A percentile compares a stretch with the other conserved stretches of the same genome.
Conservation (phyloP, 2,329 filamentous ascomycete genomes). For the Apiospora saccharicola region DNA sequence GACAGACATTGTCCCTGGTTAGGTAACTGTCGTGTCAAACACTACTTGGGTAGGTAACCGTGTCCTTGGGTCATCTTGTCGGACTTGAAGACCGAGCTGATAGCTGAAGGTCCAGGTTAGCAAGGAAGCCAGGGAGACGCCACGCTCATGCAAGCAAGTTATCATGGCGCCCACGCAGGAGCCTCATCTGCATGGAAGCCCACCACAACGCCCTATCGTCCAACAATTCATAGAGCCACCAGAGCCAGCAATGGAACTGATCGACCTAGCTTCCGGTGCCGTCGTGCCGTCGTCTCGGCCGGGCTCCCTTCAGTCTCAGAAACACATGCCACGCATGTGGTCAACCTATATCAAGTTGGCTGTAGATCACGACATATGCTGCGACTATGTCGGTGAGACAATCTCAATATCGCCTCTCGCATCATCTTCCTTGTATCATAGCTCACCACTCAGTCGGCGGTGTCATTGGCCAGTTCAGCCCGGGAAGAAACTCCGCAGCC, state of each 20-base stretch:
- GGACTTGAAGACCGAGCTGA: background rate
- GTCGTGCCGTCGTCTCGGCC: constrained; percentile 35
- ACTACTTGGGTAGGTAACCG: background rate
- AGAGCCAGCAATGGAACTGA: constrained; percentile 35
- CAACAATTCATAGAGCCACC: constrained; percentile 26
- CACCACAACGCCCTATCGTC: constrained; percentile 25
- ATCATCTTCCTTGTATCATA: constrained; percentile 24
- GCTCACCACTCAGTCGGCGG: background rate
- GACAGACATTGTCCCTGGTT: no score
- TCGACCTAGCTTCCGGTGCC: constrained; percentile 32
- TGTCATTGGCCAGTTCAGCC: background rate
- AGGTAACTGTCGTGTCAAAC: no score
- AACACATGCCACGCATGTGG: constrained; percentile 49
- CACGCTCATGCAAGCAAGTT: background rate
- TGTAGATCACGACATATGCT: constrained; percentile 56
- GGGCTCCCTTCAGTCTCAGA: constrained; percentile 24
- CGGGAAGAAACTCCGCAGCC: background rate
- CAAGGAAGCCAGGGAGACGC: background rate
- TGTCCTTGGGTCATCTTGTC: background rate
- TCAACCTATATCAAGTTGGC: constrained; percentile 55
- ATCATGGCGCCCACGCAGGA: background rate
- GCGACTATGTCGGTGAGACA: constrained; percentile 63
- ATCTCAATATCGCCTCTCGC: background rate
- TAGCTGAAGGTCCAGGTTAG: background rate
- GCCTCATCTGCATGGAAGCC: constrained; percentile 15